Evolutionary conservation across 2,329 filamentous ascomycete species (phyloP).

Genomic region (Ophiostoma fasciatum): DNA sequence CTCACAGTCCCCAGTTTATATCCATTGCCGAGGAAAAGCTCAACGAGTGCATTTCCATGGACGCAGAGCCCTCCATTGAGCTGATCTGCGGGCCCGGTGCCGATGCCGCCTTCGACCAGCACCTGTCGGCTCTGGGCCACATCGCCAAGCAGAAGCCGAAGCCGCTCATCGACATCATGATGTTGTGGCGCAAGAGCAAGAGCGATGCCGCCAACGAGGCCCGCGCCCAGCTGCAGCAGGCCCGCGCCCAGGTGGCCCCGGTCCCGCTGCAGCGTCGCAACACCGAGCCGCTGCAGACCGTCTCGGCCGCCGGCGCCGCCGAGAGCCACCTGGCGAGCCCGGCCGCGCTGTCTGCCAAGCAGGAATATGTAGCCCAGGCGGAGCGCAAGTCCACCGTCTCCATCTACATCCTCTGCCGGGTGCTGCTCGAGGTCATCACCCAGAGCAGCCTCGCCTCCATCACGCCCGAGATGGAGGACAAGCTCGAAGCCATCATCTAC

Average conservation of each 20-base stretch:
- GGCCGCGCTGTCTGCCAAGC: slow-evolving; percentile 33
- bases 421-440: slow-evolving; percentile 84
- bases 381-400: slow-evolving; percentile 88
- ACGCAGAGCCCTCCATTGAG: slow-evolving; percentile 74
- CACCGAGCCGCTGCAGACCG: slow-evolving; percentile 49
- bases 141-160: slow-evolving; percentile 92
- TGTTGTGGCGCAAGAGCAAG: slow-evolving; percentile 95
- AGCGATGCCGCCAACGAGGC: slow-evolving; percentile 73
- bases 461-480: slow-evolving; percentile 82
- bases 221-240: slow-evolving; percentile 40
- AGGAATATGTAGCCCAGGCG: slow-evolving; percentile 61
- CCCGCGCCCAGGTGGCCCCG: slow-evolving; percentile 23
- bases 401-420: slow-evolving; percentile 88
- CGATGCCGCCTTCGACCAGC: slow-evolving; percentile 81
- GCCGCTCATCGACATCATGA: slow-evolving; percentile 88
- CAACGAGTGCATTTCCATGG: slow-evolving; percentile 70
- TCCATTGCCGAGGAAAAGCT: slow-evolving; percentile 94
- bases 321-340: slow-evolving; percentile 20
- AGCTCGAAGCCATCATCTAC: slow-evolving; percentile 90
- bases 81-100: slow-evolving; percentile 79
- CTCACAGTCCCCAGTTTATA: slow-evolving; percentile 67
- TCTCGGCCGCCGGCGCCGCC: slow-evolving; percentile 14
- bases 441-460: slow-evolving; percentile 75
- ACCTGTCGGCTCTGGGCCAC: slow-evolving; percentile 84
- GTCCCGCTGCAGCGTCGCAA: slow-evolving; percentile 52